These are phyloP conservation scores for Aurantiochytrium sp. DNA, from an alignment of 108 stramenopile genomes.

Conservation along the genomic window DNA sequence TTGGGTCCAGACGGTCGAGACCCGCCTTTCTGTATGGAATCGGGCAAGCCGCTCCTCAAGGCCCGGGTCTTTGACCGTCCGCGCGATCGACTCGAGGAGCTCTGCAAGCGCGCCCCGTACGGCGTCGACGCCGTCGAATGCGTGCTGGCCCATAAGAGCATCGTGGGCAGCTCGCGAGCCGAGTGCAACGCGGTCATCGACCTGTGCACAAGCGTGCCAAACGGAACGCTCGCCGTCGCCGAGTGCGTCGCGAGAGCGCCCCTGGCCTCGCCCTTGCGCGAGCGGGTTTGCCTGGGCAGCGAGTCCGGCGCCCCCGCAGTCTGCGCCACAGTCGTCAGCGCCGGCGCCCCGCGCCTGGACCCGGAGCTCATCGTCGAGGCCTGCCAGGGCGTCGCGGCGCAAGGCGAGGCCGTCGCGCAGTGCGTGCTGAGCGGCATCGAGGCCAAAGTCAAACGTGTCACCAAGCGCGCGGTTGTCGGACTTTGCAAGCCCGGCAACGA, in stretches of 20 bases:
- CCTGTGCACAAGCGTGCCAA: not conserved
- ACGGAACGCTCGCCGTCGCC: not conserved
- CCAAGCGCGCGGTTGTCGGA: not conserved
- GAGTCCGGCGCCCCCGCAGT: not conserved
- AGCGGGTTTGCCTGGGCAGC: not conserved
- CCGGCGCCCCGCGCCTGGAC: not conserved
- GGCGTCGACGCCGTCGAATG: not conserved
- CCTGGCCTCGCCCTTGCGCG: not conserved
- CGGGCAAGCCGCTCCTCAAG: not conserved
- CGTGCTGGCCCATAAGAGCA: not conserved
- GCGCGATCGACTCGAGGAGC: not conserved
- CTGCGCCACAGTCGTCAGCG: not conserved
- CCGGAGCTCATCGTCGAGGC: not conserved
- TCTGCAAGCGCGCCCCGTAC: not conserved
- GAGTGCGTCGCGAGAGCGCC: not conserved
- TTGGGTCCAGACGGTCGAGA: not conserved
- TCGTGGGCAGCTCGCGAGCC: not conserved
- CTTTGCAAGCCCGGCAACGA: not conserved
- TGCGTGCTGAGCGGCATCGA: not conserved
- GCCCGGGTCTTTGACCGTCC: not conserved
- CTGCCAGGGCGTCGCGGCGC: not conserved
- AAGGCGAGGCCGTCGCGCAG: not conserved
- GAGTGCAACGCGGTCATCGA: not conserved
- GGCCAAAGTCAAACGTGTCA: not conserved
- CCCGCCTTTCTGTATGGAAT: not conserved